A percentile compares a stretch with the other conserved stretches of the same genome.
These are phyloP conservation scores for Pascua guehoae DNA, from an alignment of 1,284 basidiomycete species.

Conservation along the genomic window DNA sequence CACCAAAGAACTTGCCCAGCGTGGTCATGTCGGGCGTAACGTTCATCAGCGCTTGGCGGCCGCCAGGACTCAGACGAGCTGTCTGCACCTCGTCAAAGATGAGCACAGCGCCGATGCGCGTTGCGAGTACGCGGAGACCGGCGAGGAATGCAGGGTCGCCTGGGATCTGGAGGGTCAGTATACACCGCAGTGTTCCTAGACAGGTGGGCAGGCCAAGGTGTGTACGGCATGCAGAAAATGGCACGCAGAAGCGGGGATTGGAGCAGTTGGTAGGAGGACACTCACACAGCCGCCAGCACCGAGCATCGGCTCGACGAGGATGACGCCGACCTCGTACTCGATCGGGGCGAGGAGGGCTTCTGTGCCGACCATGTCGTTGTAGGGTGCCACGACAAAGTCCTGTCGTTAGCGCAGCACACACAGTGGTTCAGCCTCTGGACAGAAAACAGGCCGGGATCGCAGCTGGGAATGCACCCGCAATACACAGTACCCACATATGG, in stretches of 20 bases:
- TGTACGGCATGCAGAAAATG: background rate
- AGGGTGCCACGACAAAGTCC: slow-evolving; percentile 30
- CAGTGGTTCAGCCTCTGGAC: no score
- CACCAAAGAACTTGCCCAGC: slow-evolving; percentile 34
- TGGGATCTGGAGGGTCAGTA: slow-evolving; percentile 15
- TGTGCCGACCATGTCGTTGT: slow-evolving; percentile 48
- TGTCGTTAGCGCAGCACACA: background rate
- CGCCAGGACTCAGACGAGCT: slow-evolving; percentile 17
- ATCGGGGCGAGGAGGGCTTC: slow-evolving; percentile 36
- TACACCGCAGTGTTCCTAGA: no score
- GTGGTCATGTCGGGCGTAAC: slow-evolving; percentile 35
- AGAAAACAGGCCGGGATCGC: no score
- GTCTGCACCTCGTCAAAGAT: slow-evolving; percentile 56
- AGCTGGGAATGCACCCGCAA: no score
- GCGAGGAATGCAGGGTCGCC: slow-evolving; percentile 47
- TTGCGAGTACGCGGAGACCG: slow-evolving; percentile 50
- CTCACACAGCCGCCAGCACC: slow-evolving; percentile 45
- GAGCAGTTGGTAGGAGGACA: background rate
- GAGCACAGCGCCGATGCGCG: slow-evolving; percentile 51
- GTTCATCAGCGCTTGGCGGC: slow-evolving; percentile 23
- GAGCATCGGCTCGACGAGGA: slow-evolving; percentile 55
- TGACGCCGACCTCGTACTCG: slow-evolving; percentile 48
- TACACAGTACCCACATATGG: slow-evolving; percentile 15
- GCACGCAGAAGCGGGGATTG: no score
- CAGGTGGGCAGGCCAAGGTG: no score